Base-by-base conservation (phyloP, 345 rosid genomes). In the Eucalyptus curtisii region DNA sequence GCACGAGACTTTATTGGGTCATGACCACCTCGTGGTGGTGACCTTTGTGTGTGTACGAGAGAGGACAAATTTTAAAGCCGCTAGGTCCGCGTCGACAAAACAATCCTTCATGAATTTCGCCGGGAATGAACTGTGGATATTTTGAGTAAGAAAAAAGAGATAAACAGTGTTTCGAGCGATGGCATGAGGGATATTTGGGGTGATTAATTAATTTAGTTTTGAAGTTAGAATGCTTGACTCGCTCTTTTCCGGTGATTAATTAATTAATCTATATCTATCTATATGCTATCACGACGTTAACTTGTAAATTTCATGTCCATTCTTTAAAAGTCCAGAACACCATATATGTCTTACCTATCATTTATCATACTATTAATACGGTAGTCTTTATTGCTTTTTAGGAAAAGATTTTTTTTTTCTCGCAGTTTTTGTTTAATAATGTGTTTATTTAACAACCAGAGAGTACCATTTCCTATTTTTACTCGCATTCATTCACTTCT, bases 341-440 rank as follows among this genome's bases (percentile, higher is more conserved):
- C 13, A n/a, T 30, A 6, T 64, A 7, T 14, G 0, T 64, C 15
- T 27, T 27, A 64, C 37, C 33, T 3, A 64, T 64, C 9, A 2
- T 64, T 64, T 64, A 64, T 64, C 31, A 7, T n/a, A 61, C 37
- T 7, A 64, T 64, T 6, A 19, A 17, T 5, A 19, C 2, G 7
- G 4, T 33, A 0, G 5, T 17, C 44, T 33, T 17, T 3, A 33
- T 71, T 71, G 13, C 44, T 17, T 33, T 33, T 33, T 33, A 33
- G 13, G 6, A 37, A 66, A 15, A 66, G 0, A 31, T 66, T 50
- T 64, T 37, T 50, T n/a, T 61, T 66, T 7, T 31, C 11, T 7
- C 0, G 1, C 42, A 1, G 12, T 68, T 68, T 17, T 68, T 19
- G 7, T 5, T 9, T 33, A 1, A 9, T 10, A 64, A 64, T 64